phyloP scores from a whole-genome alignment of 1,139 yeast species.

The Yamadazyma blattariae region DNA sequence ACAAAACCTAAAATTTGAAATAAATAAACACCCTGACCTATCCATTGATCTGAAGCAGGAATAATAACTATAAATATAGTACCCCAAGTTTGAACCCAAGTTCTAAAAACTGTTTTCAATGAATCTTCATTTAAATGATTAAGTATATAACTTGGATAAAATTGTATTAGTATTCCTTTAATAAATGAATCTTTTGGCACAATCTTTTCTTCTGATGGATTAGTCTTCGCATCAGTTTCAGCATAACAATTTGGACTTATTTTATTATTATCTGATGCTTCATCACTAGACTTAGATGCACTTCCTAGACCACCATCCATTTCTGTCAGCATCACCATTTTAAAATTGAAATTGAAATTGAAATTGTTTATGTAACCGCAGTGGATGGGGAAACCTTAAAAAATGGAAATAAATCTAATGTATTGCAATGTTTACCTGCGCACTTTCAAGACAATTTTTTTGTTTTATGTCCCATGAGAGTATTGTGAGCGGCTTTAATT shows the following conservation, averaged over 20 bases:
- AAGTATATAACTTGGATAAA: slow-evolving; percentile 24
- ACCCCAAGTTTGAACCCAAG: slow-evolving; percentile 30
- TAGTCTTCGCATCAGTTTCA: slow-evolving; percentile 2
- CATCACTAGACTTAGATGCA: not conserved
- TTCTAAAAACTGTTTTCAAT: slow-evolving; percentile 22
- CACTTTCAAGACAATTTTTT: no score
- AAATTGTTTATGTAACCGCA: no score
- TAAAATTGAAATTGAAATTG: no score
- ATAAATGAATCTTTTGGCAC: slow-evolving; percentile 3
- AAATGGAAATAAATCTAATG: no score
- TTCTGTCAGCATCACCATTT: no score
- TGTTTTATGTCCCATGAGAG: no score
- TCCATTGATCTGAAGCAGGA: slow-evolving; percentile 25
- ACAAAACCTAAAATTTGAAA: slow-evolving; percentile 28
- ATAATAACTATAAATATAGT: slow-evolving; percentile 24
- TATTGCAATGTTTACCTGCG: no score
- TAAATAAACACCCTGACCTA: slow-evolving; percentile 30
- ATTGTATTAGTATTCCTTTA: slow-evolving; percentile 8
- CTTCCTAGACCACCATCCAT: no score
- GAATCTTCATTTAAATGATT: slow-evolving; percentile 26
- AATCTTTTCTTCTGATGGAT: slow-evolving; percentile 3
- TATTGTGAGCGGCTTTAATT: no score
- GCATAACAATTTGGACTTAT: slow-evolving; percentile 5
- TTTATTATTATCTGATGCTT: not conserved
- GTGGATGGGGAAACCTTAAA: no score